Conservation (phyloP, 2,329 filamentous ascomycete species). For the Bipolaris bicolor region DNA sequence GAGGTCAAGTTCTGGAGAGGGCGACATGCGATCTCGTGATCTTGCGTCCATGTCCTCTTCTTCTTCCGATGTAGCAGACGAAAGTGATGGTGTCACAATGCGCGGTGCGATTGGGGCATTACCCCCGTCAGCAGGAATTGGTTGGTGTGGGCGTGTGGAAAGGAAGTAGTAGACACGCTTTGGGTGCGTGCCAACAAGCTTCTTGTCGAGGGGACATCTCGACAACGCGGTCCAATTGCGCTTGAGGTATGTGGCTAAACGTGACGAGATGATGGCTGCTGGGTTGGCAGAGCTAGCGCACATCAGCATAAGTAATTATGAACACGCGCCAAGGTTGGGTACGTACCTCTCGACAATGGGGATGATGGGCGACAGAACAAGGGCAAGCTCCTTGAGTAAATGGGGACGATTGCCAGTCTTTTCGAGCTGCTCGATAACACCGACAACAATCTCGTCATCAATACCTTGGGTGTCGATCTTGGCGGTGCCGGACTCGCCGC, state of each 20-base stretch:
- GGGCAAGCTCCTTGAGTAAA: slow-evolving; percentile 90
- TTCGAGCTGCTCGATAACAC: slow-evolving; percentile 85
- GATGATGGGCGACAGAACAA: slow-evolving; percentile 75
- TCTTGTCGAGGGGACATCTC: slow-evolving; percentile 89
- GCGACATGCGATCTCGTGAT: slow-evolving; percentile 72
- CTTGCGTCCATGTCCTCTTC: slow-evolving; percentile 66
- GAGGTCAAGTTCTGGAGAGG: slow-evolving; percentile 91
- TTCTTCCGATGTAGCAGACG: slow-evolving; percentile 78
- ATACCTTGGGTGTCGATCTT: slow-evolving; percentile 82
- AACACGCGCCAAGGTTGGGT: slow-evolving; percentile 16
- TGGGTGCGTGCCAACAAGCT: slow-evolving; percentile 89
- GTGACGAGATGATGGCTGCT: slow-evolving; percentile 91
- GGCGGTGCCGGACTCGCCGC: slow-evolving; percentile 54
- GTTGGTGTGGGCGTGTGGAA: slow-evolving; percentile 82
- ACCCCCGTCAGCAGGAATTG: slow-evolving; percentile 72
- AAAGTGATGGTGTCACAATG: slow-evolving; percentile 84
- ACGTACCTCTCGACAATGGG: slow-evolving; percentile 91
- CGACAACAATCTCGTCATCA: slow-evolving; percentile 94
- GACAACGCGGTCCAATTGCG: slow-evolving; percentile 77
- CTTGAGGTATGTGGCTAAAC: slow-evolving; percentile 87
- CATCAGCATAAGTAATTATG: slow-evolving; percentile 43
- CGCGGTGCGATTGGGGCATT: slow-evolving; percentile 58
- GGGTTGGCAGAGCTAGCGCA: slow-evolving; percentile 85
- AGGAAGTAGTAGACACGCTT: slow-evolving; percentile 97
- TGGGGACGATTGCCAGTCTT: slow-evolving; percentile 91